Evolutionary conservation across 1,284 basidiomycete species (phyloP), one percentile per base, ranked within the genome.

Genomic region (Leccinum subrobustum): DNA sequence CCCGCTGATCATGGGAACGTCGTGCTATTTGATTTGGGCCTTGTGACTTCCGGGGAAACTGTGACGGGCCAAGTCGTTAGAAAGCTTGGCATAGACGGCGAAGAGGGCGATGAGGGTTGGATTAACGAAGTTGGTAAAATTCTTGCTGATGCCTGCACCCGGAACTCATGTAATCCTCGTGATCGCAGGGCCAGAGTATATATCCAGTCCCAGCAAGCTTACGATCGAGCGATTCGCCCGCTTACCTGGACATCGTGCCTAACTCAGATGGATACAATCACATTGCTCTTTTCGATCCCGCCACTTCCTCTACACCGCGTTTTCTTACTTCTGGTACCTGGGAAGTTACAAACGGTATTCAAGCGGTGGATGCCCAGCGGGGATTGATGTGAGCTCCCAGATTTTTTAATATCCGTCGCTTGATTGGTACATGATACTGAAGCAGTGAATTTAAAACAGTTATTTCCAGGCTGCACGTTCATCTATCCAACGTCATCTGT

Each of bases 71-170:
- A 70, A 56, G 84, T 91, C 12, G 91, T 93, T 12, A 81, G 92
- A 60, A 88, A 80, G 64, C 78, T 93, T 18, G 94, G 95, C 12
- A 86, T 85, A 70, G 76, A 86, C 16, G 93, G 93, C 4, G 93
- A 95, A 70, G 83, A 95, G 70, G 89, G 88, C 1, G 95, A 96
- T 69, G 85, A 88, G 48, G 96, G 96, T 0, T 98, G 96, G 96
- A 94, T 98, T 66, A 92, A 97, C 52, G 74, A 80, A 60, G 88
- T 88, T 64, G 62, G 85, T 77, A 27, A 59, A 56, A 12, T n/a
- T 29, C 59, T 50, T 12, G 50, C 14, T 61, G 47, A 58, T 57
- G 18, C 52, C 57, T n/a, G 53, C 18, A 61, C 56, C 35, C n/a
- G 50, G n/a, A 44, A 58, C 57, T 67, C 57, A 65, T 65, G 54